Conservation (phyloP, 345 rosid species). For the Psidium guajava region DNA sequence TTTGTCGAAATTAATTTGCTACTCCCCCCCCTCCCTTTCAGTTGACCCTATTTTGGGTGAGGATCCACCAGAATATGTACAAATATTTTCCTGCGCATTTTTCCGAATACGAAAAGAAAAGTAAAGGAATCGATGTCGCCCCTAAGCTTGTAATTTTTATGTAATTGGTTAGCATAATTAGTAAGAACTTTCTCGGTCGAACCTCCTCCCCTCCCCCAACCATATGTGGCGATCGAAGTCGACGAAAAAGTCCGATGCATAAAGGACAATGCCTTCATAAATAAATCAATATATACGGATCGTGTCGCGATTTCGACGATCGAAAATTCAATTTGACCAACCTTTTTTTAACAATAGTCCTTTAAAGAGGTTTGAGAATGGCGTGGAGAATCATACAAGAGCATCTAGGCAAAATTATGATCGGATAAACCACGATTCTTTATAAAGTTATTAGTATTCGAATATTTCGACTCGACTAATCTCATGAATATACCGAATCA, state of each 20-base stretch:
- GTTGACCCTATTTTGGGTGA: not conserved
- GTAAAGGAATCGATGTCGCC: not conserved
- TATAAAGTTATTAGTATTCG: not conserved
- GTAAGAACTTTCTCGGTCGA: no score
- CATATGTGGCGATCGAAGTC: not conserved
- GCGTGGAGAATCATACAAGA: not conserved
- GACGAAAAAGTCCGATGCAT: not conserved
- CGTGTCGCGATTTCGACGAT: not conserved
- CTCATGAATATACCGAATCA: not conserved
- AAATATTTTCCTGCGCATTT: no score
- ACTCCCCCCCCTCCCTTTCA: not conserved
- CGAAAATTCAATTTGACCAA: not conserved
- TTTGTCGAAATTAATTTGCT: not conserved
- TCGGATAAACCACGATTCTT: rapidly evolving
- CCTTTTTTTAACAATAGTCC: not conserved
- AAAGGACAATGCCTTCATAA: not conserved
- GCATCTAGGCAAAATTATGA: rapidly evolving
- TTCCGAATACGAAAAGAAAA: not conserved
- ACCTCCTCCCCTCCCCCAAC: no score
- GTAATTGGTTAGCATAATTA: not conserved
- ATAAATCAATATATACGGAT: not conserved
- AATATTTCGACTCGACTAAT: not conserved
- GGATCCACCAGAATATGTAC: not conserved
- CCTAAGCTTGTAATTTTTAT: not conserved
- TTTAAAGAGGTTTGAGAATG: not conserved